These are phyloP conservation scores for Solanum hybrid DNA, from an alignment of 305 asterid species.

Conservation along the genomic window DNA sequence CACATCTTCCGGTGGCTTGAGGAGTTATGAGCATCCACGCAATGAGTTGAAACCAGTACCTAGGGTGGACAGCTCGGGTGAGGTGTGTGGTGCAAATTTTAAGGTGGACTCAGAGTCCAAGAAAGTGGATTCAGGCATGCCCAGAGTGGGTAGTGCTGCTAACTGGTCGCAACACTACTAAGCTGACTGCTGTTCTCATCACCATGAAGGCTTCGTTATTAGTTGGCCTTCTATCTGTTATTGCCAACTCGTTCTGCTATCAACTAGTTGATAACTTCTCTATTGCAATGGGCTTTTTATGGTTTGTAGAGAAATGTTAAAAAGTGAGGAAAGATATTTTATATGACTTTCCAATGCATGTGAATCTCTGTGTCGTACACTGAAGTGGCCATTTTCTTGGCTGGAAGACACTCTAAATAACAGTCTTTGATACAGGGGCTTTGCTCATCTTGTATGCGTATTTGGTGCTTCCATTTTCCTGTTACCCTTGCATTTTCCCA, in stretches of 20 bases:
- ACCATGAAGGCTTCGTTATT: conserved; percentile 15
- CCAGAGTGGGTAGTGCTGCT: conserved; percentile 86
- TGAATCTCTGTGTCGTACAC: not conserved
- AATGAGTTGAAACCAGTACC: conserved; percentile 81
- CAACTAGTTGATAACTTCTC: not conserved
- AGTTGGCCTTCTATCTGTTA: conserved; percentile 14
- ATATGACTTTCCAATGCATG: not conserved
- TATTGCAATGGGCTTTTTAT: not conserved
- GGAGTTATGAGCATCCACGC: conserved; percentile 70
- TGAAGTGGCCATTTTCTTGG: not conserved
- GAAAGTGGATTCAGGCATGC: conserved; percentile 51
- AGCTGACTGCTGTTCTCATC: conserved; percentile 4
- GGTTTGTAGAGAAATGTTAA: not conserved
- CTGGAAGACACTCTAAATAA: not conserved
- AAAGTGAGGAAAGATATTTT: not conserved
- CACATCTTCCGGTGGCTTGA: conserved; percentile 84
- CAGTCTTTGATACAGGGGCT: not conserved
- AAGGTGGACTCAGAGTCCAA: conserved; percentile 69
- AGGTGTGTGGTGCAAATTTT: conserved; percentile 68
- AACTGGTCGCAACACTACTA: conserved; percentile 78
- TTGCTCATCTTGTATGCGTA: not conserved
- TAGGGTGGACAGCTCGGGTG: conserved; percentile 81
- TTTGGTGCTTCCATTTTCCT: not conserved
- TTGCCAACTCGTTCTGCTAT: not conserved
- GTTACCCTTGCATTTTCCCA: not conserved